These are phyloP conservation scores for Alternaria triticina DNA, from an alignment of 2,329 filamentous ascomycete species.

Conservation along the genomic window DNA sequence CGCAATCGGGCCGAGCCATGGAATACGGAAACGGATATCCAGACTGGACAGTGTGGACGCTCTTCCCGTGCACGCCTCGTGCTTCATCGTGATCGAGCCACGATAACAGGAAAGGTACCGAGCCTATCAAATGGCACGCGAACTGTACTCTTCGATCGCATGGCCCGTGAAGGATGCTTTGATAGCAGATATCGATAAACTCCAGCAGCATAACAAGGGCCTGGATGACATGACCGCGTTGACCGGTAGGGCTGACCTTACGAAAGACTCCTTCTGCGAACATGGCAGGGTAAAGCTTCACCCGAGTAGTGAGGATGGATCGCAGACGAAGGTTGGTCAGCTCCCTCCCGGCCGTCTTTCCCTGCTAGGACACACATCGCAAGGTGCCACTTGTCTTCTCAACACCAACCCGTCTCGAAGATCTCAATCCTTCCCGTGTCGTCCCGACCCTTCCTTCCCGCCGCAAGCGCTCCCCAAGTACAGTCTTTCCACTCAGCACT, in stretches of 20 bases:
- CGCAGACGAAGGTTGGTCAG: not conserved
- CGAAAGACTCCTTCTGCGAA: not conserved
- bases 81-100: not conserved
- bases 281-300: not conserved
- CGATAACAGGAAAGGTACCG: not conserved
- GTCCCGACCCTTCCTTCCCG: constrained; percentile 7
- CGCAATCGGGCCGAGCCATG: constrained; percentile 15
- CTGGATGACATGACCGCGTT: not conserved
- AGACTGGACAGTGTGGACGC: not conserved
- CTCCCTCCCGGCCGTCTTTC: not conserved
- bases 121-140: not conserved
- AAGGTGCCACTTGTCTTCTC: constrained; percentile 14
- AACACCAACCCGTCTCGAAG: not conserved
- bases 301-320: not conserved
- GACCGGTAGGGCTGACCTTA: not conserved
- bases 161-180: not conserved
- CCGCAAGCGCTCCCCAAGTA: not conserved
- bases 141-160: not conserved
- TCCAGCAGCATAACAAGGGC: not conserved
- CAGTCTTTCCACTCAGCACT: not conserved
- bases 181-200: not conserved
- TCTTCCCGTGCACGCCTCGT: not conserved
- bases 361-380: not conserved
- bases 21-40: constrained; percentile 6
- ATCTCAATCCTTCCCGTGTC: constrained; percentile 8